These are phyloP conservation scores for Multifurca ochricompacta DNA, from an alignment of 768 basidiomycete species.

Conservation along the genomic window DNA sequence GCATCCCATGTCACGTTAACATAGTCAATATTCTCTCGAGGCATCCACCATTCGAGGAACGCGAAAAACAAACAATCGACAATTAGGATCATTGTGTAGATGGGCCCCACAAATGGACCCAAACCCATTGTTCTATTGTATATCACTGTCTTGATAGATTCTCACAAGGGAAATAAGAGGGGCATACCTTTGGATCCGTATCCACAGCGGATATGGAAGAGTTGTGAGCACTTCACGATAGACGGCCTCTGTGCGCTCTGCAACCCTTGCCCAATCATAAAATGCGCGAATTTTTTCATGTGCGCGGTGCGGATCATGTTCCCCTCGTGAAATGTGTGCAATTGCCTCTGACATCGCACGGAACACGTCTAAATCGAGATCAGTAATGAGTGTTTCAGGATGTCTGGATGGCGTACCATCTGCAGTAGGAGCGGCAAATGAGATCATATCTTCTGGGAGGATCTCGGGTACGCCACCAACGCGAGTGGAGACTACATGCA, in stretches of 20 bases:
- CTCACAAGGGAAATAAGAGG: background rate
- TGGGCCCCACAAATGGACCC: constrained; percentile 76
- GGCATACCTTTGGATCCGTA: constrained; percentile 63
- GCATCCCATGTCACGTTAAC: constrained; percentile 60
- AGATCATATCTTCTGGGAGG: constrained; percentile 89
- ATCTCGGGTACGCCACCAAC: constrained; percentile 97
- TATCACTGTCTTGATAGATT: background rate
- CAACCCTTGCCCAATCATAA: constrained; percentile 81
- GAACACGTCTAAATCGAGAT: constrained; percentile 57
- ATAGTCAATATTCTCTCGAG: constrained; percentile 67
- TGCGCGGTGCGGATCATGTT: constrained; percentile 67
- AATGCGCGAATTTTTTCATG: constrained; percentile 74
- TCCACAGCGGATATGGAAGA: constrained; percentile 62
- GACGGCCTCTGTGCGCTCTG: constrained; percentile 74
- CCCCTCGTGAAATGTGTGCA: constrained; percentile 50
- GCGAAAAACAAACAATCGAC: constrained; percentile 86
- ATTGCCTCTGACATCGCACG: constrained; percentile 80
- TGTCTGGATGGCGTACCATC: constrained; percentile 52
- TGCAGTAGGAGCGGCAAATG: constrained; percentile 88
- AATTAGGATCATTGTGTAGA: constrained; percentile 80
- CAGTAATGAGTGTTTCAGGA: background rate
- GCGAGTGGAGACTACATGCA: constrained; percentile 89
- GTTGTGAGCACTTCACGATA: constrained; percentile 62
- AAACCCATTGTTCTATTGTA: constrained; percentile 58
- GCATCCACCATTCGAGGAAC: constrained; percentile 78